Base-by-base conservation (phyloP, 2,329 filamentous ascomycete genomes). In the Peltaster fructicola region DNA sequence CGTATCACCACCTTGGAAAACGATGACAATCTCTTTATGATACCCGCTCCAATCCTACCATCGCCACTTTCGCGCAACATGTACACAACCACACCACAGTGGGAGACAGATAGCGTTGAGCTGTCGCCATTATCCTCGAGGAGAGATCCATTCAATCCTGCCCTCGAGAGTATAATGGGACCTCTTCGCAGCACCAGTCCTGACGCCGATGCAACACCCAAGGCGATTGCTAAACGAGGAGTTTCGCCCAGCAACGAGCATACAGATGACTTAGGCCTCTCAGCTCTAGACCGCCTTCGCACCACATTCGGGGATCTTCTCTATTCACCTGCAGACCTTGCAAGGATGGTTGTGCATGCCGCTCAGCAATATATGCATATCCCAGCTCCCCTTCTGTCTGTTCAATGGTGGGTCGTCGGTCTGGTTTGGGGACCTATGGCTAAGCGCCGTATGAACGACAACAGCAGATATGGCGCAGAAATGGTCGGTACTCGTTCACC, bases 321-420 rank as follows among this genome's bases (percentile, higher is more conserved):
- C 18, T 32, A 30, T 14, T 36, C 39, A 7, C 46, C 45, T 5
- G 29, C 43, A 15, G 34, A 36, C 6, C 33, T 47, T 9, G 48
- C 47, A 10, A 39, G 32, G 25, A 37, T 43, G 35, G 31, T 45
- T 15, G 33, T 41, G 13, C 38, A 42, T 15, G 35, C 28, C 17
- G 45, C 45, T 2, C 39, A 45, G 22, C 22, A 30, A 4, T 33
- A 37, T 10, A 38, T 47, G 21, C 30, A 34, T 12, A 38, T 48
- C 5, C 40, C 39, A 5, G 31, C 34, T 2, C 37, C 44, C 6
- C 23, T 50, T 11, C 36, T 40, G 10, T 36, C 35, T 20, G 34
- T 49, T 8, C 47, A 48, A 26, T 50, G 45, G 45, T 49, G 46
- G 42, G 34, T 45, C 22, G 41, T 47, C 15, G 40, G 41, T 20